Evolutionary conservation across 2,329 filamentous ascomycete genomes (phyloP).

Genomic region (Monosporascus sp.): DNA sequence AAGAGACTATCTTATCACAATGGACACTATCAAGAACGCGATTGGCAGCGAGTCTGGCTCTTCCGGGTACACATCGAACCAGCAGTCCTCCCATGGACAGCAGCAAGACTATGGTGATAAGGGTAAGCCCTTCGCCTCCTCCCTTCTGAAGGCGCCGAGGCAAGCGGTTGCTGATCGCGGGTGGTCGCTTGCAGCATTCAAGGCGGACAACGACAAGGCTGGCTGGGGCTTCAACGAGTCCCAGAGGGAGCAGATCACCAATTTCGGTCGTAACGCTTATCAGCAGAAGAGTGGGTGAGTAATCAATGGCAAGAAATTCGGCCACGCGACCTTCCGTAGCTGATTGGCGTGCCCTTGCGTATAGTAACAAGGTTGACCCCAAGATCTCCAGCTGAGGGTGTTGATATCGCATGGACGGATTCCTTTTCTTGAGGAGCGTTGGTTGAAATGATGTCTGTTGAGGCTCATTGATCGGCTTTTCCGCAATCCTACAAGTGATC

Average conservation of each 20-base stretch:
- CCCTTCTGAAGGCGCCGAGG: background rate
- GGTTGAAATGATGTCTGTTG: too few relatives aligned
- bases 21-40: conserved; percentile 27
- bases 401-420: too few relatives aligned
- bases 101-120: conserved; percentile 28
- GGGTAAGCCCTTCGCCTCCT: conserved; percentile 12
- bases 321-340: background rate
- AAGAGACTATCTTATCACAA: conserved; percentile 3
- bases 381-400: conserved; percentile 28
- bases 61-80: conserved; percentile 3
- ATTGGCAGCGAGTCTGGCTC: conserved; percentile 9
- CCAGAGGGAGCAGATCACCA: conserved; percentile 27
- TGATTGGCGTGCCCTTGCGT: background rate
- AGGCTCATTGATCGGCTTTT: too few relatives aligned
- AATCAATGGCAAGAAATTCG: background rate
- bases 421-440: too few relatives aligned
- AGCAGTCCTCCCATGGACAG: conserved; percentile 10
- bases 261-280: conserved; percentile 24
- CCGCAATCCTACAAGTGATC: too few relatives aligned
- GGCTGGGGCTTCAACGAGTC: conserved; percentile 13
- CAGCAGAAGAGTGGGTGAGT: conserved; percentile 35
- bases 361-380: conserved; percentile 30
- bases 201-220: conserved; percentile 22
- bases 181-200: conserved; percentile 7
- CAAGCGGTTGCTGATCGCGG: background rate